Percentiles rank a stretch among this genome's conserved stretches.
Evolutionary conservation across 2,329 filamentous ascomycete genomes (phyloP).

Genomic region (Neospermospora avenae): DNA sequence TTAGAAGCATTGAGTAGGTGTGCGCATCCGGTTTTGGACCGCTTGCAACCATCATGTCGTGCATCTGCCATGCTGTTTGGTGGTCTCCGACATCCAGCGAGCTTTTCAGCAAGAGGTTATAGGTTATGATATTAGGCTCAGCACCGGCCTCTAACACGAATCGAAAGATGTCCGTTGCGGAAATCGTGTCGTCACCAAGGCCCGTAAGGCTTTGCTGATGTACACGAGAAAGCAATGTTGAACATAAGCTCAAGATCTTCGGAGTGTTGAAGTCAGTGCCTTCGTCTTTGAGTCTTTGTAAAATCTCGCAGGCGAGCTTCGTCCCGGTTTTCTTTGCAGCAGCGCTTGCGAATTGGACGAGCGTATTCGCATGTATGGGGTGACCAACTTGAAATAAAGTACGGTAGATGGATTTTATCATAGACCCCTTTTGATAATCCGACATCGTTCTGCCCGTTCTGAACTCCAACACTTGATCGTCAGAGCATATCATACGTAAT

Average conservation of each 20-base stretch:
- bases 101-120: conserved; percentile 68
- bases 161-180: conserved; percentile 47
- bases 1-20: conserved; percentile 67
- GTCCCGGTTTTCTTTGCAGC: conserved; percentile 40
- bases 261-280: conserved; percentile 46
- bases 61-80: conserved; percentile 61
- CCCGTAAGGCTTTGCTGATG: conserved; percentile 41
- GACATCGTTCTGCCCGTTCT: conserved; percentile 3
- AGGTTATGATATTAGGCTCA: conserved; percentile 57
- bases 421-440: conserved; percentile 3
- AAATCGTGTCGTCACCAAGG: conserved; percentile 33
- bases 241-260: conserved; percentile 52
- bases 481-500: background rate
- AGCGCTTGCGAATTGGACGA: conserved; percentile 30
- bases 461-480: background rate
- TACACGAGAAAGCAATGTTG: conserved; percentile 50
- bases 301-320: conserved; percentile 42
- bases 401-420: conserved; percentile 23
- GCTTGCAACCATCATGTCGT: conserved; percentile 57
- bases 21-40: conserved; percentile 60
- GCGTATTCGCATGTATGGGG: conserved; percentile 23
- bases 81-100: conserved; percentile 63
- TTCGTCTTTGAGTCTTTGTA: conserved; percentile 38
- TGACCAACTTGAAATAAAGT: conserved; percentile 20
- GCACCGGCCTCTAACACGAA: conserved; percentile 58